Conservation (phyloP, 495 filamentous ascomycete species). For the Bryoglossum gracile region DNA sequence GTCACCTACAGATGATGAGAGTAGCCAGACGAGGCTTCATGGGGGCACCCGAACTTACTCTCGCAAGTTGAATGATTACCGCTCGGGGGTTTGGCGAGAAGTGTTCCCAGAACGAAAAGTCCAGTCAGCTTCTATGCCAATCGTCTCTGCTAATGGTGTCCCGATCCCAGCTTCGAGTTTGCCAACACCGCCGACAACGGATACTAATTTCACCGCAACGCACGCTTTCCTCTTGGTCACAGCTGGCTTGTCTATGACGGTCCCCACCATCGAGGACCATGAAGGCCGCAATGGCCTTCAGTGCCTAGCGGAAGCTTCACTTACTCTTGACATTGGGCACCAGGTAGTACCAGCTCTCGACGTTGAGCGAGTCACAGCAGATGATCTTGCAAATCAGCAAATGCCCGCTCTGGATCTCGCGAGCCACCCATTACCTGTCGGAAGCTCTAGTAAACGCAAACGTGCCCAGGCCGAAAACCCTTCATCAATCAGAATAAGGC, state of each 20-base stretch:
- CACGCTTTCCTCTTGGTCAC: constrained; percentile 31
- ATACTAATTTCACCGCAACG: constrained; percentile 3
- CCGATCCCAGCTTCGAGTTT: too few relatives aligned
- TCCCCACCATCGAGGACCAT: constrained; percentile 31
- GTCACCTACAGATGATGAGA: neutral
- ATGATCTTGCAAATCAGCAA: too few relatives aligned
- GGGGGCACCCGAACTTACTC: neutral
- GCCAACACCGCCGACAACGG: neutral
- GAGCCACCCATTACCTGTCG: too few relatives aligned
- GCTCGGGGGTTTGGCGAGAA: too few relatives aligned
- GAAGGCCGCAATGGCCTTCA: constrained; percentile 44
- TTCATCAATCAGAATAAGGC: neutral
- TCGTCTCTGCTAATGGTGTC: too few relatives aligned
- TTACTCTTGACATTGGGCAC: constrained; percentile 9
- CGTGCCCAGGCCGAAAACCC: constrained; percentile 16
- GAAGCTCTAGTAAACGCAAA: constrained; percentile 20
- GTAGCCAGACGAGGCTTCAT: neutral
- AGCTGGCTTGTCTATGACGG: constrained; percentile 26
- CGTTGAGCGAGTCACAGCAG: too few relatives aligned
- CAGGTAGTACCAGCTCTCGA: neutral
- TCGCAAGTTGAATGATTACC: too few relatives aligned
- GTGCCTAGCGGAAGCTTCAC: constrained; percentile 39
- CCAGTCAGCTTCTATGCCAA: neutral
- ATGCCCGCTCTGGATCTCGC: too few relatives aligned
- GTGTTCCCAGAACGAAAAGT: too few relatives aligned